These are phyloP conservation scores for Trypanosoma brucei DNA, from an alignment of 208 protist genomes.

Conservation along the genomic window DNA sequence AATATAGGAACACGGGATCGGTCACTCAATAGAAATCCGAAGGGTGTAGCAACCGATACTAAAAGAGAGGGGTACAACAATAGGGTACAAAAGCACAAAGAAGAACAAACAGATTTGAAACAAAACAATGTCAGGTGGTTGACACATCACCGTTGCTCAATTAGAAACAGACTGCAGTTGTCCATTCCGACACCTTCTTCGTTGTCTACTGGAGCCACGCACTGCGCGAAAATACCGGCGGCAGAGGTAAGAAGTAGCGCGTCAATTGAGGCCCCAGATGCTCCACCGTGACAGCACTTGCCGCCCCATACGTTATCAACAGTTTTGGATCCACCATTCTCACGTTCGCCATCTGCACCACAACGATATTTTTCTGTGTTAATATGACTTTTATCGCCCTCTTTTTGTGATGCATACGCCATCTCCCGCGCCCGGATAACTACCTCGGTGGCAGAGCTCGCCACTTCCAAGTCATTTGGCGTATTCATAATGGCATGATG, in stretches of 20 bases:
- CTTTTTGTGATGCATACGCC: neutral
- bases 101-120: no score
- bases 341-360: neutral
- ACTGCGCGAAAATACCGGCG: conserved; percentile 68
- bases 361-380: neutral
- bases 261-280: conserved; percentile 24
- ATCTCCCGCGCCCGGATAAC: conserved; percentile 47
- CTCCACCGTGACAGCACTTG: no score
- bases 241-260: conserved; percentile 50
- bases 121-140: no score
- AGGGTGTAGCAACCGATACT: no score
- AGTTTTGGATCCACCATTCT: no score
- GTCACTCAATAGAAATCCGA: no score
- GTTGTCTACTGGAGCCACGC: conserved; percentile 65
- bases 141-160: conserved; percentile 36
- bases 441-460: conserved; percentile 40
- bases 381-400: neutral
- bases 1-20: no score
- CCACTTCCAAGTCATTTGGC: conserved; percentile 57
- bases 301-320: no score
- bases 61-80: no score
- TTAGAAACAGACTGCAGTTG: conserved; percentile 69
- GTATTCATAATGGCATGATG: conserved; percentile 72
- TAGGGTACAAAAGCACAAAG: no score
- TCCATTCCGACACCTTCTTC: conserved; percentile 74